phyloP scores from a whole-genome alignment of 192 early-diverging fungal species.

The Coemansia reversa region DNA sequence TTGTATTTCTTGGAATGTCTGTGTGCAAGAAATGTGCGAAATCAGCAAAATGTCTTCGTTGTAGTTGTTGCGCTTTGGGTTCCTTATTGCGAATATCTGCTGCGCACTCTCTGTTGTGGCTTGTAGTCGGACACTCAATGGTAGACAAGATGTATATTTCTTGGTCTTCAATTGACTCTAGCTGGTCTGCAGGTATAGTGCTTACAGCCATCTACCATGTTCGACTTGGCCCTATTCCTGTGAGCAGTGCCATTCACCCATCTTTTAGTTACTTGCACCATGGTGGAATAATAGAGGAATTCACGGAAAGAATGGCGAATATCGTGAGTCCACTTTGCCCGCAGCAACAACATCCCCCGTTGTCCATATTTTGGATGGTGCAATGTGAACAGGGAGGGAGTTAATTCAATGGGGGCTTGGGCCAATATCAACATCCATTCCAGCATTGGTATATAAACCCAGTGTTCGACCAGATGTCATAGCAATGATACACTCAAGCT shows the following conservation, averaged over 20 bases:
- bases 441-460: not conserved
- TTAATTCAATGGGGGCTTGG: not conserved
- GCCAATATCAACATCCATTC: not conserved
- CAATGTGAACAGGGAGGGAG: not conserved
- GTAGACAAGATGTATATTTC: not conserved
- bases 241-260: not conserved
- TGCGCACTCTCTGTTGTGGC: not conserved
- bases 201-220: not conserved
- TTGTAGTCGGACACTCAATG: not conserved
- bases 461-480: not conserved
- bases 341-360: not conserved
- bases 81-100: not conserved
- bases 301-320: not conserved
- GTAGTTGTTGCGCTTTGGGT: not conserved
- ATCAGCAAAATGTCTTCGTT: not conserved
- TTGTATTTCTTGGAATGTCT: not conserved
- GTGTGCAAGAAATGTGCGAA: not conserved
- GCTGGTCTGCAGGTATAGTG: not conserved
- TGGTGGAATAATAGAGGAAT: not conserved
- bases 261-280: not conserved
- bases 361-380: not conserved
- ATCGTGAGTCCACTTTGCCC: not conserved
- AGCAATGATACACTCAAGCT: constrained; percentile 24
- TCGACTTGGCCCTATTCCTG: not conserved
- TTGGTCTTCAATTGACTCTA: not conserved